A percentile compares a stretch with the other conserved stretches of the same genome.
Evolutionary conservation across 768 basidiomycete species (phyloP).

Genomic region (Tubosaeta sp.): DNA sequence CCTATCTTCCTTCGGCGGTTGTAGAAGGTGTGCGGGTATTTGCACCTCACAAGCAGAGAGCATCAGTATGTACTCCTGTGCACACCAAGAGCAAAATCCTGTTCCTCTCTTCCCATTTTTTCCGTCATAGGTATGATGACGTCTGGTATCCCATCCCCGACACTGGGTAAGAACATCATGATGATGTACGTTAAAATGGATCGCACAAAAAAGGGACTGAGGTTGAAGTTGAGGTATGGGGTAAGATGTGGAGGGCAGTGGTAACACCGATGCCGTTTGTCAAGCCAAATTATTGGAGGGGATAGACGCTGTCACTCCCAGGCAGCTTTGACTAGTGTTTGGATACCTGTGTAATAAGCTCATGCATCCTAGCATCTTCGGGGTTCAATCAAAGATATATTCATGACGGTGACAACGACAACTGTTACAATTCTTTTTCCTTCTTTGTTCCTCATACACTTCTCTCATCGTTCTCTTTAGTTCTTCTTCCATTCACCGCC

Average conservation of each 20-base stretch:
- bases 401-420: no score
- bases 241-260: constrained; percentile 68
- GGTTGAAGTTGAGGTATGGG: constrained; percentile 80
- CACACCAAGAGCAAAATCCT: background rate
- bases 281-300: constrained; percentile 76
- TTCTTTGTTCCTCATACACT: no score
- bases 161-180: constrained; percentile 85
- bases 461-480: no score
- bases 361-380: no score
- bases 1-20: background rate
- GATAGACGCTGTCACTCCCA: constrained; percentile 23
- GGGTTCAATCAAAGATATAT: no score
- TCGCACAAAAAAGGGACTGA: constrained; percentile 90
- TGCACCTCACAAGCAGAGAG: constrained; percentile 46
- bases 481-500: no score
- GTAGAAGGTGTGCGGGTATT: constrained; percentile 79
- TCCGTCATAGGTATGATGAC: constrained; percentile 60
- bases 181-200: constrained; percentile 88
- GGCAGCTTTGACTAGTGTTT: no score
- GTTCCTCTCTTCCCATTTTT: constrained; percentile 14
- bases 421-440: no score
- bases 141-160: constrained; percentile 94
- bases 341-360: no score
- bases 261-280: constrained; percentile 88
- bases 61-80: constrained; percentile 44